These are phyloP conservation scores for Paraphaeosphaeria minitans DNA, from an alignment of 2,329 filamentous ascomycete genomes.

Conservation along the genomic window DNA sequence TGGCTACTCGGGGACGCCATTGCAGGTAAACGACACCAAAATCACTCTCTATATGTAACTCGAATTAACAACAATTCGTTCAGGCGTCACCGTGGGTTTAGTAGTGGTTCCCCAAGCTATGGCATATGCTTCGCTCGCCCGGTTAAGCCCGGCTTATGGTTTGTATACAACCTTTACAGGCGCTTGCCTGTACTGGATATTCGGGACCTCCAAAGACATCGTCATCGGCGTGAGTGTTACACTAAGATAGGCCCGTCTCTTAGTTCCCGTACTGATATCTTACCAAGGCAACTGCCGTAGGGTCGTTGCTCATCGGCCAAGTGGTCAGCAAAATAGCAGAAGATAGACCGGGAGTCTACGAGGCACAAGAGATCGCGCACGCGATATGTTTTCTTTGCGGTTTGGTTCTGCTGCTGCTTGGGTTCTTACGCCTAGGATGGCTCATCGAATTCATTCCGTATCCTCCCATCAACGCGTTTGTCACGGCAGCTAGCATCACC, in stretches of 20 bases:
- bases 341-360: constrained; percentile 61
- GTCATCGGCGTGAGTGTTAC: constrained; percentile 77
- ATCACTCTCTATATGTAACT: background rate
- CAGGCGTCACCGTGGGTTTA: constrained; percentile 66
- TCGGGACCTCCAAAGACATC: constrained; percentile 96
- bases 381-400: constrained; percentile 79
- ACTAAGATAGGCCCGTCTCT: background rate
- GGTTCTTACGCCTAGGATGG: constrained; percentile 80
- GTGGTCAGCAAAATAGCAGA: constrained; percentile 70
- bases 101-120: constrained; percentile 93
- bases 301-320: constrained; percentile 85
- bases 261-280: constrained; percentile 5
- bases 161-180: constrained; percentile 96
- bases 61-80: constrained; percentile 5
- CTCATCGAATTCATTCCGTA: constrained; percentile 93
- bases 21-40: constrained; percentile 26
- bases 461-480: constrained; percentile 89
- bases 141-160: constrained; percentile 77
- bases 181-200: constrained; percentile 92
- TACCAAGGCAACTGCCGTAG: constrained; percentile 81
- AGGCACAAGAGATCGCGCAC: constrained; percentile 73
- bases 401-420: constrained; percentile 76
- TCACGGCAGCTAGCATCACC: constrained; percentile 92
- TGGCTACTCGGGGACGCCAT: constrained; percentile 40
- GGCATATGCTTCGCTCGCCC: constrained; percentile 86